phyloP scores from a whole-genome alignment of 2,329 filamentous ascomycete species.

The Clathrospora elynae region DNA sequence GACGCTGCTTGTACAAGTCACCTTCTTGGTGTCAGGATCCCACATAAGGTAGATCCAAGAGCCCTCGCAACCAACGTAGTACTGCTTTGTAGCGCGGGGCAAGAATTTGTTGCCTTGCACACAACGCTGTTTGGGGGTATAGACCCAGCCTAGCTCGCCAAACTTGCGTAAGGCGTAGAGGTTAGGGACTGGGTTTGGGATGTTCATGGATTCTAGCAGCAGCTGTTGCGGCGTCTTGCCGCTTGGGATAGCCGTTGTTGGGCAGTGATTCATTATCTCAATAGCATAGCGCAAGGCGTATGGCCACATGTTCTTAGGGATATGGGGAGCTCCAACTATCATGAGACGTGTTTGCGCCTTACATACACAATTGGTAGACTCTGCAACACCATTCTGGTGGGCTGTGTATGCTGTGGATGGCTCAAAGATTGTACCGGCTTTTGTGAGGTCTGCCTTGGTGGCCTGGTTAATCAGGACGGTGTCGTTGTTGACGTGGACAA shows the following conservation, averaged over 20 bases:
- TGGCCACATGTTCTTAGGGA: neutral
- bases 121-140: neutral
- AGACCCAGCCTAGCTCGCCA: neutral
- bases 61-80: neutral
- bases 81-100: neutral
- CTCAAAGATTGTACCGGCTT: neutral
- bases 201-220: neutral
- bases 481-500: neutral
- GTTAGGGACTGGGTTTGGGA: neutral
- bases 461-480: neutral
- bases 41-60: slow-evolving; percentile 1
- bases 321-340: neutral
- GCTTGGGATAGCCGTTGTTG: neutral
- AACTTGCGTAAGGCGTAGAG: neutral
- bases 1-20: neutral
- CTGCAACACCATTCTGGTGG: neutral
- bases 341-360: neutral
- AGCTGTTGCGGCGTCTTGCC: neutral
- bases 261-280: neutral
- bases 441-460: neutral
- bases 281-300: neutral
- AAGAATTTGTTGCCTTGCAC: neutral
- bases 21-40: neutral
- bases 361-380: neutral
- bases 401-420: neutral